Evolutionary conservation across 2,329 filamentous ascomycete genomes (phyloP).

Genomic region (Pyrenochaeta sp.): DNA sequence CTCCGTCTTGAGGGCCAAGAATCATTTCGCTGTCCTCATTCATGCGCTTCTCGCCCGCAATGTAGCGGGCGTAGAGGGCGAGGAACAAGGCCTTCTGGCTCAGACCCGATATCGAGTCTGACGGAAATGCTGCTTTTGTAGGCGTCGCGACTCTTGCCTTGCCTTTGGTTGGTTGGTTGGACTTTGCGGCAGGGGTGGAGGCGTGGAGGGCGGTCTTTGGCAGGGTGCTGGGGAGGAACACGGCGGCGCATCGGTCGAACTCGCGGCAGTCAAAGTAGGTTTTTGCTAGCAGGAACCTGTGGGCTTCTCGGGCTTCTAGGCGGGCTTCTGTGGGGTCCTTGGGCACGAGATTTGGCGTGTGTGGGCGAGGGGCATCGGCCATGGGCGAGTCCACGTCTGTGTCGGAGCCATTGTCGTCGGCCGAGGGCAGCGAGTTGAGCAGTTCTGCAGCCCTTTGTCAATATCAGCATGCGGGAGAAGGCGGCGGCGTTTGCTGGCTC

Average conservation of each 20-base stretch:
- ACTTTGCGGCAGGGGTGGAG: constrained; percentile 41
- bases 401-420: constrained; percentile 66
- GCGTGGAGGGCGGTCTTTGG: constrained; percentile 71
- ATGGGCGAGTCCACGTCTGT: constrained; percentile 68
- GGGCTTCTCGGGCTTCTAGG: constrained; percentile 80
- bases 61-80: constrained; percentile 88
- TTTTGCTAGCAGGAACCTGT: constrained; percentile 89
- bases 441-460: constrained; percentile 88
- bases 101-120: constrained; percentile 59
- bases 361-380: constrained; percentile 59
- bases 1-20: constrained; percentile 88
- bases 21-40: constrained; percentile 98
- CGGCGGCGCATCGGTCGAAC: constrained; percentile 89
- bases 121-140: constrained; percentile 43
- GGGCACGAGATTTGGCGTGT: constrained; percentile 58
- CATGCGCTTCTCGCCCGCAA: constrained; percentile 94
- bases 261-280: constrained; percentile 95
- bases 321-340: constrained; percentile 75
- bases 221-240: constrained; percentile 84
- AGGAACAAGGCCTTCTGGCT: constrained; percentile 95
- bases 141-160: constrained; percentile 61
- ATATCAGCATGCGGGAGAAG: constrained; percentile 39
- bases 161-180: constrained; percentile 62
- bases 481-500: too few species aligned
- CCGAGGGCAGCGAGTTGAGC: constrained; percentile 76